These are phyloP conservation scores for Tricholoma bakamatsutake DNA, from an alignment of 768 basidiomycete genomes.

Conservation along the genomic window DNA sequence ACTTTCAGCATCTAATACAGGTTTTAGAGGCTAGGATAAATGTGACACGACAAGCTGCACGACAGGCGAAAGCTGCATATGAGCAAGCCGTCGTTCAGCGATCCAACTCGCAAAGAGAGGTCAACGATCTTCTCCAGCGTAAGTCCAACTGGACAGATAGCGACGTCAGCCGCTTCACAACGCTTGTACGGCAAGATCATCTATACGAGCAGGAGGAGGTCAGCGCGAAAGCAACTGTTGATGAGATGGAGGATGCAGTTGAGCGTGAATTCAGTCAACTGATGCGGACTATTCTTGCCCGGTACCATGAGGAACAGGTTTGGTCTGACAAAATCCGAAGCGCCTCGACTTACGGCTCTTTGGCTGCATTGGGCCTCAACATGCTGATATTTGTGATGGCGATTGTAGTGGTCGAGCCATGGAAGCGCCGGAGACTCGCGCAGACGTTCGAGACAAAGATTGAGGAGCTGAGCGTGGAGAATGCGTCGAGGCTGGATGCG, in stretches of 20 bases:
- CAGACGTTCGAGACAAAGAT: constrained; percentile 88
- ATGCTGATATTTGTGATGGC: constrained; percentile 87
- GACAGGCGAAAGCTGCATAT: constrained; percentile 68
- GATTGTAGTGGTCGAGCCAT: constrained; percentile 90
- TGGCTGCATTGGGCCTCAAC: constrained; percentile 84
- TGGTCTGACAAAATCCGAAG: constrained; percentile 99
- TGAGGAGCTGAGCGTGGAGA: constrained; percentile 53
- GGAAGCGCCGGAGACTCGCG: constrained; percentile 84
- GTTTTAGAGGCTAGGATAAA: constrained; percentile 67
- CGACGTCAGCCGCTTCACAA: constrained; percentile 85
- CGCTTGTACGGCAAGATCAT: constrained; percentile 88
- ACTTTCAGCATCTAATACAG: constrained; percentile 5
- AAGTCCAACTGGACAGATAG: constrained; percentile 90
- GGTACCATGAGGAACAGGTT: constrained; percentile 98
- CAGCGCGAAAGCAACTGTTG: constrained; percentile 60
- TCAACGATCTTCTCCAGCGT: constrained; percentile 91
- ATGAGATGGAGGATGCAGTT: constrained; percentile 68
- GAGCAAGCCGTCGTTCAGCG: constrained; percentile 76
- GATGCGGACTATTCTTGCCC: constrained; percentile 80
- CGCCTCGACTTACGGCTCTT: constrained; percentile 87
- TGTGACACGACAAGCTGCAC: constrained; percentile 58
- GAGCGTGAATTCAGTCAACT: constrained; percentile 85
- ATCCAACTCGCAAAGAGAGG: constrained; percentile 86
- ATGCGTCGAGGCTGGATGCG: constrained; percentile 41
- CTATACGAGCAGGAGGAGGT: constrained; percentile 75